Conservation (phyloP, 495 filamentous ascomycete species). For the Cudoniella acicularis region DNA sequence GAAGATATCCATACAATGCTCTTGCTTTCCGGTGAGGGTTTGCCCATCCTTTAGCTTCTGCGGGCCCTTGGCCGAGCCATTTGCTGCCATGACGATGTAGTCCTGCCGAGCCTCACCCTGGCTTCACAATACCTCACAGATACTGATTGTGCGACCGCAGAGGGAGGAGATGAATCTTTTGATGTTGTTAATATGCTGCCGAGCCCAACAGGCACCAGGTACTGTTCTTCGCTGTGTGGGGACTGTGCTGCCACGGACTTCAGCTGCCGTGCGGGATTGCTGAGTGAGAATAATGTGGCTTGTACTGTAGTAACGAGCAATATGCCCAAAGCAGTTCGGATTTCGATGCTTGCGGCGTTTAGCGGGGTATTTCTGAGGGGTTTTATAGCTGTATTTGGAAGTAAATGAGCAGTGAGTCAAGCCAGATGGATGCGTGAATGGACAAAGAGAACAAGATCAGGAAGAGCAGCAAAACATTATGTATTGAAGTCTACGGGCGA, state of each 20-base stretch:
- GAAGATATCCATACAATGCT: constrained; percentile 69
- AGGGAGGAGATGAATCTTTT: not conserved
- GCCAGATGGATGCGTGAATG: not conserved
- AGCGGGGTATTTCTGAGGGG: not conserved
- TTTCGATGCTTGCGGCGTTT: not conserved
- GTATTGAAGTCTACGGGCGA: not conserved
- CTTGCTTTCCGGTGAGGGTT: constrained; percentile 87
- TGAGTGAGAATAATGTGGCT: not conserved
- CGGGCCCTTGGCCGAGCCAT: not conserved
- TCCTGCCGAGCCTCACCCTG: not conserved
- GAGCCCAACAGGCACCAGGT: not conserved
- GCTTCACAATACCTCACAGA: too few relatives aligned
- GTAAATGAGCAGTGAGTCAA: not conserved
- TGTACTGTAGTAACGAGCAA: not conserved
- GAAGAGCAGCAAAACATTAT: not conserved
- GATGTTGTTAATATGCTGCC: not conserved
- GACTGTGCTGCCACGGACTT: too few relatives aligned
- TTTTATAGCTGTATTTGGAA: not conserved
- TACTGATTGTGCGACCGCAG: not conserved
- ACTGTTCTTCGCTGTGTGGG: too few relatives aligned
- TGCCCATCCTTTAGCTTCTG: constrained; percentile 1
- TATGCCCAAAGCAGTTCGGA: not conserved
- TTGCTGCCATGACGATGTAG: not conserved
- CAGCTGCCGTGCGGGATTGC: too few relatives aligned
- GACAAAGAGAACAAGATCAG: not conserved